phyloP scores from a whole-genome alignment of 2,329 filamentous ascomycete species.

The Lasiodiplodia theobromae region DNA sequence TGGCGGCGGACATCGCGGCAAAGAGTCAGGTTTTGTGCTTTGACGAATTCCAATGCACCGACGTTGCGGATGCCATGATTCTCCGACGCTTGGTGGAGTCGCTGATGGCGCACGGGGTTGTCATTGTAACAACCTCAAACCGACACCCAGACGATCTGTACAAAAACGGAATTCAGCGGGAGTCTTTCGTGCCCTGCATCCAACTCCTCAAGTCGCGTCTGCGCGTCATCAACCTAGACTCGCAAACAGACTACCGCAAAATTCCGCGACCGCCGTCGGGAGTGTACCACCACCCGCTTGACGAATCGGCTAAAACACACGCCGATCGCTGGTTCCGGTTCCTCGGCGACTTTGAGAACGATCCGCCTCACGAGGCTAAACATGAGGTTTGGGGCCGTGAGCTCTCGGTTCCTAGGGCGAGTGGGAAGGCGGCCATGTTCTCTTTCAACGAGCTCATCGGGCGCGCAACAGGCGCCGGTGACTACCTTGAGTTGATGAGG shows the following conservation, averaged over 20 bases:
- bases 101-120: slow-evolving; percentile 95
- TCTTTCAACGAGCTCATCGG: slow-evolving; percentile 93
- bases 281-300: slow-evolving; percentile 91
- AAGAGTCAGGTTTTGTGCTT: slow-evolving; percentile 89
- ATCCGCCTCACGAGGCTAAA: slow-evolving; percentile 77
- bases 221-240: slow-evolving; percentile 92
- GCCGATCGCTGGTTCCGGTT: slow-evolving; percentile 96
- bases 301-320: slow-evolving; percentile 77
- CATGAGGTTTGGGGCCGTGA: slow-evolving; percentile 93
- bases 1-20: slow-evolving; percentile 92
- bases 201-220: slow-evolving; percentile 85
- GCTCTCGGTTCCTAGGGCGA: slow-evolving; percentile 85
- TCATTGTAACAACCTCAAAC: slow-evolving; percentile 95
- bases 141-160: slow-evolving; percentile 96
- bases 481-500: slow-evolving; percentile 90
- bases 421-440: slow-evolving; percentile 87
- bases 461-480: slow-evolving; percentile 85
- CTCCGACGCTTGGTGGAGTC: slow-evolving; percentile 84
- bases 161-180: slow-evolving; percentile 95
- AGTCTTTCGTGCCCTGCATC: slow-evolving; percentile 95
- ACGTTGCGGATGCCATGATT: slow-evolving; percentile 99
- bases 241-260: slow-evolving; percentile 95
- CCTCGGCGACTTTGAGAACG: slow-evolving; percentile 79
- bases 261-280: slow-evolving; percentile 91
- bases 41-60: slow-evolving; percentile 98